Evolutionary conservation across 495 filamentous ascomycete genomes (phyloP), one percentile per base, ranked within the genome.

Genomic region (Peziza echinospora): DNA sequence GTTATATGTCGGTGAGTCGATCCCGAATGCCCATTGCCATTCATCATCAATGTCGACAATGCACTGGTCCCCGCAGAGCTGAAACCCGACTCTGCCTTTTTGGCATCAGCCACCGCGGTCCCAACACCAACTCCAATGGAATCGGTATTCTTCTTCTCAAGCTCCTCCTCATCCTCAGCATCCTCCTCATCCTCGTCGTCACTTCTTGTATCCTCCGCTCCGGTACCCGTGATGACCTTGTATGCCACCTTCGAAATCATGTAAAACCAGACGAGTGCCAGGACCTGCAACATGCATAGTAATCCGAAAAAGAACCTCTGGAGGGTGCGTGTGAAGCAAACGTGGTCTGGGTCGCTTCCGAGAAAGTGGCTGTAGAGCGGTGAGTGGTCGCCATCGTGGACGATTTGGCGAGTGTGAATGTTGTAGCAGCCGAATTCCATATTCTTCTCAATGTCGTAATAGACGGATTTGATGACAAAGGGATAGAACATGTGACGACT

Each of bases 261-360:
- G 53, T 65, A 71, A 59, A 94, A 91, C 87, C 87, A 96, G 53
- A 87, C 67, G 25, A 93, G 64, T 16, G 80, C 82, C 24, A 96
- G 66, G 7, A 68, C 65, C 60, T 94, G 84, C n/a, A 96, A 64
- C 28, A 75, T 70, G 13, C 91, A 65, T 13, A 96, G 70, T 45
- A 82, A 68, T 25, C 67, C 68, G 8, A 94, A 65, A 64, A 94
- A 94, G 26, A 67, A 63, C 67, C 69, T 80, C 51, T 78, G 74
- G 58, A 93, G 71, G 19, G 65, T 67, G 25, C 70, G 59, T 49
- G 80, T 79, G 64, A 76, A 89, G 68, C 83, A 93, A 25, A 84
- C 84, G 3, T 80, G 80, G 49, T 76, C 73, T 21, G 86, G 48
- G 26, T 83, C 65, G 59, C 85, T 75, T 16, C 59, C 53, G 49